Evolutionary conservation across 148 eudicot species (phyloP).

Genomic region (Rhododendron vialii): DNA sequence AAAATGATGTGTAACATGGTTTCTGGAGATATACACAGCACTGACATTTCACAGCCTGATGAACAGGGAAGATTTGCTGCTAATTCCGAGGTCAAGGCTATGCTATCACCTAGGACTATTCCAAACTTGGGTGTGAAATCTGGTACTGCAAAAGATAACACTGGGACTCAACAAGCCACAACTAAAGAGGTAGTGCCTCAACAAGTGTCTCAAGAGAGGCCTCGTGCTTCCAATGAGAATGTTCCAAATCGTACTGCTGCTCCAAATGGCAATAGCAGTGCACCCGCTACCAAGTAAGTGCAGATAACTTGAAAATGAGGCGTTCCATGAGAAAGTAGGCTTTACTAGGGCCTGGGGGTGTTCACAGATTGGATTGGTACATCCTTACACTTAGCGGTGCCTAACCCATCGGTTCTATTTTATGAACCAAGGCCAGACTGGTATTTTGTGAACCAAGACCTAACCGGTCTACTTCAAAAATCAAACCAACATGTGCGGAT

Average conservation of each 20-base stretch:
- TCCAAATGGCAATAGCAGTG: slow-evolving; percentile 24
- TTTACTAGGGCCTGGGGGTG: background rate
- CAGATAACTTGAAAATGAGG: background rate
- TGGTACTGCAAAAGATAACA: slow-evolving; percentile 18
- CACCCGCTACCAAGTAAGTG: slow-evolving; percentile 45
- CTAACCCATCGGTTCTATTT: background rate
- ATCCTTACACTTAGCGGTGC: background rate
- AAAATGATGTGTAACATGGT: background rate
- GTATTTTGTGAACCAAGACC: background rate
- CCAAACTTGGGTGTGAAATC: slow-evolving; percentile 25
- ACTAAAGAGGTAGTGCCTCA: slow-evolving; percentile 24
- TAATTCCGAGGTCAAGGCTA: slow-evolving; percentile 22
- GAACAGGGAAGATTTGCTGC: slow-evolving; percentile 25
- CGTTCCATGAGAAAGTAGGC: background rate
- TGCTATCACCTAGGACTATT: slow-evolving; percentile 26
- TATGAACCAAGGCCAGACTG: background rate
- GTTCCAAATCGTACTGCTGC: slow-evolving; percentile 13
- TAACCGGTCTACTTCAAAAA: background rate
- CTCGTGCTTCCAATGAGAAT: slow-evolving; percentile 22
- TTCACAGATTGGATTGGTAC: background rate
- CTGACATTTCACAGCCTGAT: slow-evolving; percentile 6
- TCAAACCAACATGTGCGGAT: background rate
- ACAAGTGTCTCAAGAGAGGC: slow-evolving; percentile 27
- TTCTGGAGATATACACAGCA: slow-evolving; percentile 8
- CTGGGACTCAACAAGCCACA: slow-evolving; percentile 20